A percentile compares a stretch with the other conserved stretches of the same genome.
Evolutionary conservation across 2,329 filamentous ascomycete genomes (phyloP).

Genomic region (Davidsoniella neocaledoniae): DNA sequence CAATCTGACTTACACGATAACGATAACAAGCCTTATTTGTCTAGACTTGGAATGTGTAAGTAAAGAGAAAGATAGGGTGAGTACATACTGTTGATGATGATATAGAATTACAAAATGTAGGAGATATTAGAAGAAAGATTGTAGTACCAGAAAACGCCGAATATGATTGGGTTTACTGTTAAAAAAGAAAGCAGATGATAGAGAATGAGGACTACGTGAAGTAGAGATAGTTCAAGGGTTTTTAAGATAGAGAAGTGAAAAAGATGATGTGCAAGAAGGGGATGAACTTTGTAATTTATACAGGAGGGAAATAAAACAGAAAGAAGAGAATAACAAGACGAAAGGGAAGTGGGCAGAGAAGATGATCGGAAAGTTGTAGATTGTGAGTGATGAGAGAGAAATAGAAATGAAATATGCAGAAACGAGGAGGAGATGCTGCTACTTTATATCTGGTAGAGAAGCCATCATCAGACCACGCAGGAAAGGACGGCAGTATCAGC

Average conservation of each 20-base stretch:
- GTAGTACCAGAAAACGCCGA: not conserved
- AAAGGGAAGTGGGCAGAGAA: not conserved
- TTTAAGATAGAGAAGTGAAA: not conserved
- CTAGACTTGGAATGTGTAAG: not conserved
- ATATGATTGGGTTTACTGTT: not conserved
- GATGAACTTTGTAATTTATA: not conserved
- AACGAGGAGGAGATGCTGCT: not conserved
- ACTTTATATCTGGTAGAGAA: slow-evolving; percentile 1
- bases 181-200: not conserved
- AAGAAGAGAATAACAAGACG: not conserved
- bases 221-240: not conserved
- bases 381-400: not conserved
- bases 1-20: slow-evolving; percentile 13
- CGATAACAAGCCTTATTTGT: not conserved
- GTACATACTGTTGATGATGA: slow-evolving; percentile 1
- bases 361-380: not conserved
- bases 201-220: not conserved
- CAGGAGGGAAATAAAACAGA: not conserved
- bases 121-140: not conserved
- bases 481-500: not conserved
- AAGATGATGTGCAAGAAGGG: not conserved
- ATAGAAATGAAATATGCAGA: not conserved
- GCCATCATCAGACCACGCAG: not conserved
- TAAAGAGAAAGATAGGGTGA: not conserved
- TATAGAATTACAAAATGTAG: not conserved